Evolutionary conservation across 2,329 filamentous ascomycete genomes (phyloP), one percentile per base, ranked within the genome.

Genomic region (Talaromyces islandicus): DNA sequence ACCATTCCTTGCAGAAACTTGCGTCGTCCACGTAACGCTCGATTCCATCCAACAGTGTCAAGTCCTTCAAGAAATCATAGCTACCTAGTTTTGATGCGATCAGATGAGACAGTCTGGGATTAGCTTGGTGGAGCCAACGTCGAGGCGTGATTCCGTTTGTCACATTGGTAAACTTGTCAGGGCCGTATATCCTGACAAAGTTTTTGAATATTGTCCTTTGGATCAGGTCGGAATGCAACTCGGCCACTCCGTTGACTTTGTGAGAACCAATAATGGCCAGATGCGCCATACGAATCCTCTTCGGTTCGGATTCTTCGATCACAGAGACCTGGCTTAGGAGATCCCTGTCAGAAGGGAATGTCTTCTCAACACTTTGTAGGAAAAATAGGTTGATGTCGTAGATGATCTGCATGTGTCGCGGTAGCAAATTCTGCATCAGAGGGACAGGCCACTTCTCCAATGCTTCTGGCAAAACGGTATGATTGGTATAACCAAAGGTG

Each of bases 131-230:
- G 60, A 99, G 82, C 94, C 94, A 99, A 72, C 94, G 85, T 69
- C 94, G 85, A 11, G 94, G 94, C 0, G 94, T 99, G 73, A 99
- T 95, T 61, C 94, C 94, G 74, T 99, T 99, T 65, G 94, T 99
- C 65, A 99, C 93, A 69, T 99, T 99, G 60, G 91, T 96, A 77
- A 99, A 99, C 76, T 97, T 97, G 82, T 99, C 94, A 0, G 89
- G 88, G 2, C 94, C 94, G 69, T 94, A 99, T 65, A 99, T 91
- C 68, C 86, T 84, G 62, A 99, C 93, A 76, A 99, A 99, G 75
- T 99, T 94, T 76, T 94, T 97, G 86, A 99, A 97, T 67, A 99
- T 96, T n/a, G 94, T 99, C 0, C 92, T 95, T 81, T 94, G 94
- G 81, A 99, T 96, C 61, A 99, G 82, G 72, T 99, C 94, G 0